Conservation (phyloP, 192 early-diverging fungal species). For the Rhizophagus clarus region DNA sequence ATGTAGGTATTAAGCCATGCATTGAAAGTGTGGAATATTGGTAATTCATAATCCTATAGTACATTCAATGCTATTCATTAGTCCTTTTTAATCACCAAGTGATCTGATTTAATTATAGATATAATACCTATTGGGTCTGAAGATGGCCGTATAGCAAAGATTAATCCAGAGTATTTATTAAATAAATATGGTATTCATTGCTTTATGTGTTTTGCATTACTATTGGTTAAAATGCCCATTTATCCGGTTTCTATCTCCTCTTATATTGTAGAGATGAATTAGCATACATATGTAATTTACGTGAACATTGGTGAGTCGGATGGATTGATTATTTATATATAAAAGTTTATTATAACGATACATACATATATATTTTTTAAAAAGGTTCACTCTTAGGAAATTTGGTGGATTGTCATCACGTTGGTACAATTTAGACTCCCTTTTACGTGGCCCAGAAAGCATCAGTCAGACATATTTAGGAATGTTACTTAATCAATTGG, state of each 20-base stretch:
- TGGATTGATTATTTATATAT: background rate
- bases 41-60: conserved; percentile 10
- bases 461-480: conserved; percentile 73
- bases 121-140: conserved; percentile 58
- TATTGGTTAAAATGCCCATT: too few species aligned
- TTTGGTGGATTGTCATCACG: conserved; percentile 65
- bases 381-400: conserved; percentile 65
- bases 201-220: background rate
- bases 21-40: conserved; percentile 42
- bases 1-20: conserved; percentile 45
- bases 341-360: conserved; percentile 31
- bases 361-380: background rate
- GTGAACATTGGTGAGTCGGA: conserved; percentile 51
- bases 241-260: background rate
- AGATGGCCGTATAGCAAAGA: conserved; percentile 43
- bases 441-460: conserved; percentile 51
- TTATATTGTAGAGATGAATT: conserved; percentile 41
- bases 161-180: conserved; percentile 54
- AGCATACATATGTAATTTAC: conserved; percentile 77
- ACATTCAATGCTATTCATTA: background rate
- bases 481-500: conserved; percentile 52
- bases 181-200: background rate
- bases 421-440: conserved; percentile 79
- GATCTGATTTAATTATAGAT: conserved; percentile 37
- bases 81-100: background rate